These are phyloP conservation scores for Termitomyces sp. DNA, from an alignment of 768 basidiomycete species.

Conservation along the genomic window DNA sequence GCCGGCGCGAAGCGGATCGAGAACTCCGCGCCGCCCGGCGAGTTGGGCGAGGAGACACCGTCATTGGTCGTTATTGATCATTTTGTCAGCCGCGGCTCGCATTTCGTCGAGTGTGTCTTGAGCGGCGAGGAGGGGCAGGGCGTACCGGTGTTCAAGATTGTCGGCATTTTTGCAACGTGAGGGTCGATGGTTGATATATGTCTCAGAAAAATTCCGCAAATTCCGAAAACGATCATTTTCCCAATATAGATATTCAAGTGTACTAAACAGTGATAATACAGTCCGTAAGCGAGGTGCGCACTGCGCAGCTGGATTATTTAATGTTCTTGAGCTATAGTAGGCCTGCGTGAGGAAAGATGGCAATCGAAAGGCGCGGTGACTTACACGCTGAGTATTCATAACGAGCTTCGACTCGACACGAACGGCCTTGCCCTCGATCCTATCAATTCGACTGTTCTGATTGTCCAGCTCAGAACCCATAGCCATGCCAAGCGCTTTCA, in stretches of 20 bases:
- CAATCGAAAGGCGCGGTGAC: slow-evolving; percentile 14
- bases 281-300: neutral
- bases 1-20: slow-evolving; percentile 69
- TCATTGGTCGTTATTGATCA: slow-evolving; percentile 81
- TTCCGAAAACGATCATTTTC: too few species aligned
- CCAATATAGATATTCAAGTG: too few species aligned
- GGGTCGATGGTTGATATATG: too few species aligned
- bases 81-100: slow-evolving; percentile 79
- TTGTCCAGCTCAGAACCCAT: slow-evolving; percentile 86
- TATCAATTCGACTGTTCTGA: slow-evolving; percentile 78
- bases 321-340: slow-evolving; percentile 52
- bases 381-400: slow-evolving; percentile 78
- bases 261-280: neutral
- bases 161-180: slow-evolving; percentile 83
- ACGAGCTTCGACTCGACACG: slow-evolving; percentile 69
- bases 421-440: slow-evolving; percentile 75
- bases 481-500: slow-evolving; percentile 73
- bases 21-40: slow-evolving; percentile 61
- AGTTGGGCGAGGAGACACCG: slow-evolving; percentile 54
- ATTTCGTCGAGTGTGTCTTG: slow-evolving; percentile 89
- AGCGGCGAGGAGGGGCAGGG: slow-evolving; percentile 81
- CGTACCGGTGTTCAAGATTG: slow-evolving; percentile 82
- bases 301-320: slow-evolving; percentile 28
- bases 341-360: neutral
- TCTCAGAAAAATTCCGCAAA: too few species aligned